A percentile compares a stretch with the other conserved stretches of the same genome.
phyloP scores from a whole-genome alignment of 768 basidiomycete genomes.

The Brasilioporus rufonigricans region DNA sequence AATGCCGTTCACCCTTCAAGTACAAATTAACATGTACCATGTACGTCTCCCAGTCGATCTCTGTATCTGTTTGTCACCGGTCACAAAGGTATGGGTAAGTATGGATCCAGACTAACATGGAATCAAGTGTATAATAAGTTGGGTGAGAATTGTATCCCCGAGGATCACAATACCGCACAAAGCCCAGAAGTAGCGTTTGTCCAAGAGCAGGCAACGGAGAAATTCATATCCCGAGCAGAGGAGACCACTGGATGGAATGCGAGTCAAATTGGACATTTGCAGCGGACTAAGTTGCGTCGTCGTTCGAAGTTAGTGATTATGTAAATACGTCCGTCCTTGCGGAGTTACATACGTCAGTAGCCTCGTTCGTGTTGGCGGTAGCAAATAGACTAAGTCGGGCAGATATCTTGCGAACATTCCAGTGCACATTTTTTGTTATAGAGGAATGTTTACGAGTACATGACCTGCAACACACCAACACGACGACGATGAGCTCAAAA shows the following conservation, averaged over 20 bases:
- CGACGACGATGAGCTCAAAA: slow-evolving; percentile 15
- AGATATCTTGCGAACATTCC: background rate
- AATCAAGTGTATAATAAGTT: slow-evolving; percentile 76
- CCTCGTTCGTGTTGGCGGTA: no score
- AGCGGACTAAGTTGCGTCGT: no score
- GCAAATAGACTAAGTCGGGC: no score
- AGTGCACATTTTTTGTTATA: slow-evolving; percentile 3
- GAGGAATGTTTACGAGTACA: slow-evolving; percentile 16
- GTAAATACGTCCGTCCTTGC: no score
- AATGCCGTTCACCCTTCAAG: slow-evolving; percentile 79
- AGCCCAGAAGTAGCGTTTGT: slow-evolving; percentile 63
- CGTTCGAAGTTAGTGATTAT: no score
- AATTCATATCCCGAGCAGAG: slow-evolving; percentile 4
- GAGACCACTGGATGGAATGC: background rate
- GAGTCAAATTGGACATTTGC: slow-evolving; percentile 1
- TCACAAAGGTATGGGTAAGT: slow-evolving; percentile 12
- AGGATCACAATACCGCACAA: slow-evolving; percentile 63
- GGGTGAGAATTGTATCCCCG: slow-evolving; percentile 75
- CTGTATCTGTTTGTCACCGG: slow-evolving; percentile 67
- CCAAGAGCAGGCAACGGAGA: slow-evolving; percentile 36
- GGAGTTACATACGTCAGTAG: no score
- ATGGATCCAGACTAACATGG: slow-evolving; percentile 59
- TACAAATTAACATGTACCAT: slow-evolving; percentile 84
- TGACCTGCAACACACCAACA: slow-evolving; percentile 3
- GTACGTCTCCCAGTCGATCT: slow-evolving; percentile 98